Conservation (phyloP, 495 filamentous ascomycete species). For the Aspergillus bertholletiae region DNA sequence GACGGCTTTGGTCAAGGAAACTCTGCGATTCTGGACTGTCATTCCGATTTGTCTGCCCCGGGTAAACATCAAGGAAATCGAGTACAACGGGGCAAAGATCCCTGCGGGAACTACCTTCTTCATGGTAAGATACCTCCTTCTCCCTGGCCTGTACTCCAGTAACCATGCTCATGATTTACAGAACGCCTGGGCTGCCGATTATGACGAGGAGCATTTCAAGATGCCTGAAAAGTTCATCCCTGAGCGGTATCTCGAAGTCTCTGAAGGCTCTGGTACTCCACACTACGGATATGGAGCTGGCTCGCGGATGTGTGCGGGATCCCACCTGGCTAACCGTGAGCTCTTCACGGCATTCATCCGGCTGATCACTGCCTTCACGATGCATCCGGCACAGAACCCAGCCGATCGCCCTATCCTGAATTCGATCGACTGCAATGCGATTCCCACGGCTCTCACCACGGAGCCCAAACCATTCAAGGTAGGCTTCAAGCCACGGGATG, state of each 20-base stretch:
- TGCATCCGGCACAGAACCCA: conserved; percentile 35
- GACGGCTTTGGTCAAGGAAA: conserved; percentile 66
- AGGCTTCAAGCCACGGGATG: conserved; percentile 47
- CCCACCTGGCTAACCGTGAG: conserved; percentile 64
- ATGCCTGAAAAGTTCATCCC: conserved; percentile 55
- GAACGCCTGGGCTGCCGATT: conserved; percentile 69
- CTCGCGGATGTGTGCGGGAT: conserved; percentile 71
- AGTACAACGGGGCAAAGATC: conserved; percentile 55
- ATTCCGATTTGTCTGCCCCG: conserved; percentile 69
- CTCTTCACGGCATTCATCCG: conserved; percentile 65
- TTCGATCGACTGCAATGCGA: conserved; percentile 59
- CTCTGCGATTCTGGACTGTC: conserved; percentile 69
- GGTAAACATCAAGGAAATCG: conserved; percentile 60
- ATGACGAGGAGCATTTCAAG: conserved; percentile 63
- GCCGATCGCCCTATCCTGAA: conserved; percentile 54
- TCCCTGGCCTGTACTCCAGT: background rate
- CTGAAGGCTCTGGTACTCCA: conserved; percentile 57
- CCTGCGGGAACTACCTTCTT: conserved; percentile 65
- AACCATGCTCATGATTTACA: conserved; percentile 15
- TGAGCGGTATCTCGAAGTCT: conserved; percentile 60
- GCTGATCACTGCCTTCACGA: conserved; percentile 63
- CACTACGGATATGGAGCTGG: conserved; percentile 72
- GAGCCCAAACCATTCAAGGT: conserved; percentile 70
- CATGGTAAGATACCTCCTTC: conserved; percentile 43
- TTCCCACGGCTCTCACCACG: conserved; percentile 62